Percentiles rank a stretch among this genome's conserved stretches.
Conservation (phyloP, 192 early-diverging fungal species). For the Coemansia guatemalensis region DNA sequence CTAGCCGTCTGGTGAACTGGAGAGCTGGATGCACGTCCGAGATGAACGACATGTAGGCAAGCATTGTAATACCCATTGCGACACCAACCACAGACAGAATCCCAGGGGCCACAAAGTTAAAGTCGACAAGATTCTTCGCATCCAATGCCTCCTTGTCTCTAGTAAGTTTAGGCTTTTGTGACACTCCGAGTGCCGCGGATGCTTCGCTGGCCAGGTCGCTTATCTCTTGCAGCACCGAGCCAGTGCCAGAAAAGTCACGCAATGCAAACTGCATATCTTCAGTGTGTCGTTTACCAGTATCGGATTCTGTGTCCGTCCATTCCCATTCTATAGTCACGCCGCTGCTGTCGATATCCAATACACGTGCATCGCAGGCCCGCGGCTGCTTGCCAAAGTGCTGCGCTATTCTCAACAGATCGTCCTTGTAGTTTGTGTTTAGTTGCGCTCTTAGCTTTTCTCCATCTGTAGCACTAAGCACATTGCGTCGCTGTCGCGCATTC, state of each 20-base stretch:
- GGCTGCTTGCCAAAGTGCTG: conserved; percentile 34
- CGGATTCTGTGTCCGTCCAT: conserved; percentile 4
- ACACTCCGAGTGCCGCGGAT: conserved; percentile 14
- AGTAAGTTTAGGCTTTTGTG: conserved; percentile 11
- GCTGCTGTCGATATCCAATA: conserved; percentile 28
- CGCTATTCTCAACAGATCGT: conserved; percentile 24
- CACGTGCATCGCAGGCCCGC: conserved; percentile 4
- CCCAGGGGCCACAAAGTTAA: conserved; percentile 22
- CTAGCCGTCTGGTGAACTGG: conserved; percentile 9
- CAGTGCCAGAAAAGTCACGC: conserved; percentile 18
- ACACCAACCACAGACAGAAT: conserved; percentile 13
- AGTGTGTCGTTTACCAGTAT: not conserved
- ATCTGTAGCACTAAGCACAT: conserved; percentile 6
- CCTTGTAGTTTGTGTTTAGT: conserved; percentile 24
- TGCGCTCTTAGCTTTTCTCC: conserved; percentile 18
- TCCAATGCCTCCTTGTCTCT: conserved; percentile 22
- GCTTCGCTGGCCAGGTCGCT: conserved; percentile 38
- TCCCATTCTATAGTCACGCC: conserved; percentile 39
- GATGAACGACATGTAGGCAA: conserved; percentile 15
- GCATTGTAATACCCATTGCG: not conserved
- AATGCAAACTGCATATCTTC: conserved; percentile 48
- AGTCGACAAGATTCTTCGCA: conserved; percentile 19
- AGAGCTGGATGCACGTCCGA: conserved; percentile 20
- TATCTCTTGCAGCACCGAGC: conserved; percentile 29
- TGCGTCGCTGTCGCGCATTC: conserved; percentile 7